Base-by-base conservation (phyloP, 2,329 filamentous ascomycete genomes). In the Coniochaeta sp. region DNA sequence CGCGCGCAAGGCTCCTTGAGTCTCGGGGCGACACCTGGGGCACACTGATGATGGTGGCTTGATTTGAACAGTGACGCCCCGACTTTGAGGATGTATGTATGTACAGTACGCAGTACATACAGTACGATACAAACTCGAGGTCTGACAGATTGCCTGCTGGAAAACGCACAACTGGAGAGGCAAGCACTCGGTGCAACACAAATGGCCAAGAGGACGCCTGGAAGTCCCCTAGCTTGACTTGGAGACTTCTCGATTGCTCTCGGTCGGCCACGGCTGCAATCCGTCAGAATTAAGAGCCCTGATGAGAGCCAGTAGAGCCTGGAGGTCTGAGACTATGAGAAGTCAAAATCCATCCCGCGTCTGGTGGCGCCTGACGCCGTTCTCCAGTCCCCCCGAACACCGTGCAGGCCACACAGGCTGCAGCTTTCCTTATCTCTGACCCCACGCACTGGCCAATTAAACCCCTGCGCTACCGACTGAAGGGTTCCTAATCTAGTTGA, bases 351-450 rank as follows among this genome's bases (percentile, higher is more conserved):
- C 55, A 57, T 57, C 55, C 55, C 55, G 55, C 55, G 55, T 42
- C 55, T 19, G 16, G 34, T 42, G 55, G 55, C 55, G 55, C 55
- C 55, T 28, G 55, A 12, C 36, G 12, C 19, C 55, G 26, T 34
- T 26, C 32, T 42, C 34, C 55, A 42, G 19, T 42, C 40, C 34
- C n/a, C 40, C 57, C 58, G 64, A 62, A 63, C n/a, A 65, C 14
- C 47, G 30, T 17, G 26, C 47, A 52, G 47, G 24, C 47, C 30
- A 28, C 47, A 52, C 47, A 28, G 14, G 63, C 54, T 44, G 55
- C 30, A 36, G 28, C 56, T 62, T 63, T 56, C n/a, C 65, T 66
- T 67, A 66, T 66, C 64, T 65, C 59, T 65, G 47, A 57, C 52
- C 56, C 47, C 58, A 44, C 30, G 24, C 47, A 30, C 54, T 50